phyloP scores from a whole-genome alignment of 805 yeast species.

The Lachancea thermotolerans region DNA sequence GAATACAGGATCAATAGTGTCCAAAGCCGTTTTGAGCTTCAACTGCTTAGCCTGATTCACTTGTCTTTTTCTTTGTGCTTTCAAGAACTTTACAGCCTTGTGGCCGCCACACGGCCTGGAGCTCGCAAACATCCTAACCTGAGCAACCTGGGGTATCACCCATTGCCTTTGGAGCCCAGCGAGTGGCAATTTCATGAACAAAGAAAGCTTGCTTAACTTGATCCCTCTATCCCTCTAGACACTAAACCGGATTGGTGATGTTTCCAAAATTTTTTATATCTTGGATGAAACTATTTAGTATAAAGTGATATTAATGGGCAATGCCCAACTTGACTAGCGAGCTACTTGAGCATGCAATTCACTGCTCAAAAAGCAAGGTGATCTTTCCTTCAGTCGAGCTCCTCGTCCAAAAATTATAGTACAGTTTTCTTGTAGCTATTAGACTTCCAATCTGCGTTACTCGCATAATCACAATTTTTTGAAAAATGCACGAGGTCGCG shows the following conservation, averaged over 20 bases:
- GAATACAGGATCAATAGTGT: constrained; percentile 73
- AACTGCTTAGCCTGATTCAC: constrained; percentile 32
- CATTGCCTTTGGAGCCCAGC: constrained; percentile 1
- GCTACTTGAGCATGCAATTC: too few species aligned
- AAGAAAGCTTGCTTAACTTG: not conserved
- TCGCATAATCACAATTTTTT: too few species aligned
- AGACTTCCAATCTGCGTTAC: too few species aligned
- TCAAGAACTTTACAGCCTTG: constrained; percentile 28
- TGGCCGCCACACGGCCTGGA: constrained; percentile 11
- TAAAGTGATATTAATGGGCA: not conserved
- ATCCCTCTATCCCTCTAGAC: not conserved
- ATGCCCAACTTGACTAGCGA: too few species aligned
- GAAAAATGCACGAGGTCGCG: too few species aligned
- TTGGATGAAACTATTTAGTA: not conserved
- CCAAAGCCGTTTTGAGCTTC: constrained; percentile 23
- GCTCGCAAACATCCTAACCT: constrained; percentile 10
- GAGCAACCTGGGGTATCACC: not conserved
- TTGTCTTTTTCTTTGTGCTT: constrained; percentile 31
- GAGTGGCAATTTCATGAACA: constrained; percentile 3
- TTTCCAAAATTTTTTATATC: not conserved
- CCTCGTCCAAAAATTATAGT: too few species aligned
- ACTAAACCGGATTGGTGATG: not conserved
- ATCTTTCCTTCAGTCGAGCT: too few species aligned
- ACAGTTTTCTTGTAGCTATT: too few species aligned
- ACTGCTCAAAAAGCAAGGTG: too few species aligned